Conservation (phyloP, 2,329 filamentous ascomycete species). For the Cercospora canescens region DNA sequence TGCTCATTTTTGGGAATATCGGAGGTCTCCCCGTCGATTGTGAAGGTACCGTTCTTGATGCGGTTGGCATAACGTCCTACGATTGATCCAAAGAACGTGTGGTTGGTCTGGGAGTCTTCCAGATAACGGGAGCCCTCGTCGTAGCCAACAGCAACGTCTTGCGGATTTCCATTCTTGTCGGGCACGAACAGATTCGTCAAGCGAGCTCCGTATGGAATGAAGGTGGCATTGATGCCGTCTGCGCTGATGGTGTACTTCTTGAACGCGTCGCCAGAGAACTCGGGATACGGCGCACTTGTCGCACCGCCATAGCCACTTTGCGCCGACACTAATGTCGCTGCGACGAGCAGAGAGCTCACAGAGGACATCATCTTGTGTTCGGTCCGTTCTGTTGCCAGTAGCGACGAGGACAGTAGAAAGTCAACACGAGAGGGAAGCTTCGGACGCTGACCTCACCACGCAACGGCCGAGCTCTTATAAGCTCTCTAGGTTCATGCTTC, state of each 20-base stretch:
- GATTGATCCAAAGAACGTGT: constrained; percentile 65
- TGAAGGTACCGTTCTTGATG: constrained; percentile 59
- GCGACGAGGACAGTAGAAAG: not conserved
- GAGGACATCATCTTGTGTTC: not conserved
- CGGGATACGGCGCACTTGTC: constrained; percentile 20
- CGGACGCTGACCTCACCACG: constrained; percentile 6
- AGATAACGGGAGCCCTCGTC: constrained; percentile 45
- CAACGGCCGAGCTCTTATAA: constrained; percentile 11
- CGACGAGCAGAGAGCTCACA: constrained; percentile 16
- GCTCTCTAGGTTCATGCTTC: constrained; percentile 16
- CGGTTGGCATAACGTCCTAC: constrained; percentile 56
- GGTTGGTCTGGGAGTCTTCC: constrained; percentile 46
- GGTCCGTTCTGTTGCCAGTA: not conserved
- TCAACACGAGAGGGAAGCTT: not conserved
- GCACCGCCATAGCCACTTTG: constrained; percentile 19
- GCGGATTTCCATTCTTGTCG: constrained; percentile 39
- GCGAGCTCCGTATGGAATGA: constrained; percentile 35
- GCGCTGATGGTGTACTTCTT: constrained; percentile 29
- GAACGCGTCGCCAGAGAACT: constrained; percentile 34
- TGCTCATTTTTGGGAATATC: constrained; percentile 55
- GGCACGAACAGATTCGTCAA: constrained; percentile 33
- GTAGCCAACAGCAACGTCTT: constrained; percentile 54
- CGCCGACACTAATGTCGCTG: constrained; percentile 23
- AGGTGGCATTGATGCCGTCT: constrained; percentile 33
- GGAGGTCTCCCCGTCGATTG: constrained; percentile 48